Evolutionary conservation across 805 yeast species (phyloP).

Genomic region (Yamadazyma phyllophila): DNA sequence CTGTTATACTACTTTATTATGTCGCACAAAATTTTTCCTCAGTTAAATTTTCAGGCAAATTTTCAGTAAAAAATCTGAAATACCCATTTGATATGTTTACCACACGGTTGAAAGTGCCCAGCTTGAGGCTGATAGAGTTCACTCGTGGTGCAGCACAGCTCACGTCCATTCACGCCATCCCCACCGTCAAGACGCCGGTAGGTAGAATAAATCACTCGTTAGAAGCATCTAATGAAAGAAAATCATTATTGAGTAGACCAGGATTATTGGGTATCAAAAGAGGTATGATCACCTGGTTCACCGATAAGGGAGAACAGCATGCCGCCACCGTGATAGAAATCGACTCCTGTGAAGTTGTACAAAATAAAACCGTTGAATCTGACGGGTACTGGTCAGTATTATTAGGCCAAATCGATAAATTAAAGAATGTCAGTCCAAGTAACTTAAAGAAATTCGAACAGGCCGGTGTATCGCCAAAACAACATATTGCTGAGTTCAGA

Average conservation of each 20-base stretch:
- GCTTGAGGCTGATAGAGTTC: constrained; percentile 2
- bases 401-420: constrained; percentile 76
- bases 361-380: constrained; percentile 62
- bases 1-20: neutral
- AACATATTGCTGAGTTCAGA: constrained; percentile 71
- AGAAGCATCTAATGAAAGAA: constrained; percentile 67
- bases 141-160: constrained; percentile 35
- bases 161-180: constrained; percentile 51
- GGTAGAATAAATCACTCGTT: constrained; percentile 59
- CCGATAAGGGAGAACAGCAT: constrained; percentile 61
- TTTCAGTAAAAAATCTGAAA: neutral
- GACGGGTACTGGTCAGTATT: constrained; percentile 86
- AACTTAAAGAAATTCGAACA: constrained; percentile 75
- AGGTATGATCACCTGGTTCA: constrained; percentile 88
- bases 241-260: constrained; percentile 70
- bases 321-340: constrained; percentile 90
- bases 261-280: constrained; percentile 82
- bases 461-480: constrained; percentile 84
- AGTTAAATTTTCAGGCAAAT: neutral
- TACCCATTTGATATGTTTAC: neutral
- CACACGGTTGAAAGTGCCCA: neutral
- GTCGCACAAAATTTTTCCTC: constrained; percentile 4
- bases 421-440: constrained; percentile 53
- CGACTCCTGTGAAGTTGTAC: constrained; percentile 82
- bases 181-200: constrained; percentile 49